Base-by-base conservation (phyloP, 2,329 filamentous ascomycete species). In the Kalmusia sp. region DNA sequence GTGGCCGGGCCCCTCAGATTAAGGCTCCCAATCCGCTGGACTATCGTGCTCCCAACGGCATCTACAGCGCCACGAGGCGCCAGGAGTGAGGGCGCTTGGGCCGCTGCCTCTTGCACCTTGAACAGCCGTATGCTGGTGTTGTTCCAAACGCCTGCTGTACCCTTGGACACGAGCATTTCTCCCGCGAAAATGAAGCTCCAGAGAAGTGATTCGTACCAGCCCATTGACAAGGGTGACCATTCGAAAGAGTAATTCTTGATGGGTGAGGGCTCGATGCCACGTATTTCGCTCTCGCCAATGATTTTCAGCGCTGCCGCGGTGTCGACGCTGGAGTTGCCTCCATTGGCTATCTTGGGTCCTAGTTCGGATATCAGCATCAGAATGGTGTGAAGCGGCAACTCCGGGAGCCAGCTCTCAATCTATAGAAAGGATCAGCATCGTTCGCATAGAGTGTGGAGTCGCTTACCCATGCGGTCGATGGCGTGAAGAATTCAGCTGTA, bases 361-460 rank as follows among this genome's bases (percentile, higher is more conserved):
- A 83, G 81, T 47, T 80, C 76, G 19, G 79, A 92, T 70, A 96
- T 91, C 9, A 95, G 77, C 4, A 87, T 90, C 22, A 97, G 80
- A 41, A 92, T 87, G 1, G 92, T 96, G 74, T 97, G 93, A 1
- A 98, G 83, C 1, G 93, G 92, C 25, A 97, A 80, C 65, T 96
- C 90, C 0, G 91, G 90, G n/a, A 97, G 84, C 93, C 93, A 98
- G 50, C 86, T 89, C 63, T 97, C 92, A 60, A 98, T 91, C 93
- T 85, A 49, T 4, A 17, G 4, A 22, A 9, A 43, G 17, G n/a
- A 52, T 74, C 33, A 74, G 69, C 51, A 35, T 49, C 24, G 37
- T 49, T 35, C 22, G 2, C 24, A 6, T 3, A 22, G 7, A 35
- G 12, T 3, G 30, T 3, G 9, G 35, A 41, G 28, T 30, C 14